These are phyloP conservation scores for Sequoia sempervirens DNA, from an alignment of 75 land plant species.

Conservation along the genomic window DNA sequence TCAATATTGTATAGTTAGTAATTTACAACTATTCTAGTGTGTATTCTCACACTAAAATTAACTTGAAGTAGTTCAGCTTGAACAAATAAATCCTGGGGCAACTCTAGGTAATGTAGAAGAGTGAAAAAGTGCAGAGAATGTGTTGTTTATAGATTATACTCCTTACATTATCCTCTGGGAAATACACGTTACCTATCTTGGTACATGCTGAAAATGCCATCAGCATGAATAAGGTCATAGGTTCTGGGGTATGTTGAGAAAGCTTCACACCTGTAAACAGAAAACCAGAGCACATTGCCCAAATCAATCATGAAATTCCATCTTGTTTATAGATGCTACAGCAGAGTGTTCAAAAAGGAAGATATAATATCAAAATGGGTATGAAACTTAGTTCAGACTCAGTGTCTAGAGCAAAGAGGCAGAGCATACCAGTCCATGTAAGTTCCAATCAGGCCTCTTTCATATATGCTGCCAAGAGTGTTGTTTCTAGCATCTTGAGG, in stretches of 20 bases:
- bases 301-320: neutral
- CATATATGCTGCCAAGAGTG: conserved; percentile 68
- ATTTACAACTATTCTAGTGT: neutral
- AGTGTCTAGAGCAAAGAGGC: neutral
- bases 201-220: conserved; percentile 54
- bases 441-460: conserved; percentile 79
- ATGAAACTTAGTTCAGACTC: neutral
- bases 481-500: conserved; percentile 44
- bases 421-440: conserved; percentile 64
- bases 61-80: neutral
- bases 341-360: neutral
- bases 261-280: conserved; percentile 37
- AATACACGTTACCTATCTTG: conserved; percentile 36
- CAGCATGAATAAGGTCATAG: conserved; percentile 57
- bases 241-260: conserved; percentile 58
- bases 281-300: neutral
- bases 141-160: neutral
- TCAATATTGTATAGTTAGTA: neutral
- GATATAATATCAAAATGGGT: neutral
- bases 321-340: neutral
- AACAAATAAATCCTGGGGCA: neutral
- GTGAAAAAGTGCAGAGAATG: neutral
- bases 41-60: neutral
- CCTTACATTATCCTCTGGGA: neutral
- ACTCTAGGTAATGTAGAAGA: neutral